Base-by-base conservation (phyloP, 371 early-diverging fungal genomes). In the Choanephora cucurbitarum region DNA sequence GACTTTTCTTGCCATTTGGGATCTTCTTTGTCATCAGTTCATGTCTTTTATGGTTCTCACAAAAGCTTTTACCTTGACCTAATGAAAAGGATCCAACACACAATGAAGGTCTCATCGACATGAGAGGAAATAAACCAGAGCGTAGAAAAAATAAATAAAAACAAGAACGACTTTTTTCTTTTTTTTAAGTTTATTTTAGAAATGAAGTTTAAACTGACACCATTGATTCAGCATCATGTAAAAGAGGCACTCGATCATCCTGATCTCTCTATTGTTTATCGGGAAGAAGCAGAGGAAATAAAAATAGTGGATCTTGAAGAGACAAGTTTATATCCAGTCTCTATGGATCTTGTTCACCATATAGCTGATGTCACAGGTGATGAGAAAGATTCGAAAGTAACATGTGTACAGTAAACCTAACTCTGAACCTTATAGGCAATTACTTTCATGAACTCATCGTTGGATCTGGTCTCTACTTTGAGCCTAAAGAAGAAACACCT, bases 361-460 rank as follows among this genome's bases (percentile, higher is more conserved):
- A 24, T 56, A 10, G 47, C 59, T 28, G 41, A 49, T 19, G 24
- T 18, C 1, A 11, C 49, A 18, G 54, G 54, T 52, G n/a, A n/a
- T n/a, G n/a, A n/a, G n/a, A n/a, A n/a, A n/a, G n/a, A n/a, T n/a
- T n/a, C n/a, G n/a, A n/a, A n/a, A n/a, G n/a, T n/a, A n/a, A n/a
- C n/a, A n/a, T n/a, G n/a, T n/a, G n/a, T n/a, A n/a, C n/a, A n/a
- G n/a, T n/a, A n/a, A n/a, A n/a, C n/a, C n/a, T n/a, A n/a, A n/a
- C n/a, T n/a, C n/a, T n/a, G n/a, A n/a, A n/a, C n/a, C n/a, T n/a
- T n/a, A n/a, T 32, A 31, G 57, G 42, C 9, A 34, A 56, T 3
- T 66, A 64, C 58, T 62, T 76, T 23, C 73, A 76, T 58, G 77
- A 76, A 48, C 52, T 76, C 0, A 55, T 76, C 17, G 47, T 42